These are phyloP conservation scores for Trypanosoma boissoni DNA, from an alignment of 208 protist genomes.

Conservation along the genomic window DNA sequence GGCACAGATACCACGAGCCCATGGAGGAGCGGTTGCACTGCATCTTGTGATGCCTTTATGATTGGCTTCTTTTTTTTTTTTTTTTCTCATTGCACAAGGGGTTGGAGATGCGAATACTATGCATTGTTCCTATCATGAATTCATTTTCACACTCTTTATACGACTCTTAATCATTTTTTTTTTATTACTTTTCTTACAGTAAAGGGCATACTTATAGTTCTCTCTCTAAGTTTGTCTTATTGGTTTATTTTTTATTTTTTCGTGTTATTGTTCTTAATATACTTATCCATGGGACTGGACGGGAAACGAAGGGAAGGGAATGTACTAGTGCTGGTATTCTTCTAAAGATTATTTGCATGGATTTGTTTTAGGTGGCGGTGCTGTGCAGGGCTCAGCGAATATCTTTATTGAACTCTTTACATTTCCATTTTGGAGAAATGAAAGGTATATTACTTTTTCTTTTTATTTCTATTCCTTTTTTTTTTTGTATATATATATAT, in stretches of 20 bases:
- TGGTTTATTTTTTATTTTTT: constrained; percentile 7
- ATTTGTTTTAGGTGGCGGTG: background rate
- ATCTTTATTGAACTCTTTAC: constrained; percentile 12
- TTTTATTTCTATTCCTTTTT: background rate
- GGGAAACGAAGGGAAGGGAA: background rate
- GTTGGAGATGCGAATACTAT: too few species aligned
- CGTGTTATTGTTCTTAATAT: background rate
- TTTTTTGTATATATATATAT: constrained; percentile 20
- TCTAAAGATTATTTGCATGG: background rate
- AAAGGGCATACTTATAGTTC: too few species aligned
- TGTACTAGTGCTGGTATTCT: background rate
- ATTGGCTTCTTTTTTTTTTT: constrained; percentile 11
- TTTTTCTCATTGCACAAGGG: too few species aligned
- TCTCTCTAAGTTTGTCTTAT: constrained; percentile 3
- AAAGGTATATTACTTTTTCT: background rate
- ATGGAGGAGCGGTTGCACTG: constrained; percentile 15
- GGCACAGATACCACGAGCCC: constrained; percentile 14
- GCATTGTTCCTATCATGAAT: too few species aligned
- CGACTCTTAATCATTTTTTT: too few species aligned
- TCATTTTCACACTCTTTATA: too few species aligned
- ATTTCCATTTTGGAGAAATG: constrained; percentile 15
- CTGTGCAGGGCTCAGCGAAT: background rate
- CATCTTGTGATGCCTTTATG: constrained; percentile 3
- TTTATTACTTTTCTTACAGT: too few species aligned
- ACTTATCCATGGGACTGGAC: background rate